These are phyloP conservation scores for Dysphania ambrosioides DNA, from an alignment of 148 eudicot genomes.

Conservation along the genomic window DNA sequence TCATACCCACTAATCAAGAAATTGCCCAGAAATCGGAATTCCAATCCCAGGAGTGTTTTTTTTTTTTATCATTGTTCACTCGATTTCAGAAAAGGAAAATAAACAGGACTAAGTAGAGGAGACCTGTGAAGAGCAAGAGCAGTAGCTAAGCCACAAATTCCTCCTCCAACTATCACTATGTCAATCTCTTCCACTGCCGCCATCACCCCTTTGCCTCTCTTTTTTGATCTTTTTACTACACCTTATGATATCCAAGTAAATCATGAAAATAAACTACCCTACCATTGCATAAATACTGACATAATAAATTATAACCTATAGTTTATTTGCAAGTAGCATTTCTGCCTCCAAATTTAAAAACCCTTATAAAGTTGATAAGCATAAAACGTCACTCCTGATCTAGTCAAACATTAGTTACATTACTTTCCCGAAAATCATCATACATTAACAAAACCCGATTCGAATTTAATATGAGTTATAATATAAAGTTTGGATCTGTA, in stretches of 20 bases:
- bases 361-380: neutral
- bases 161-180: slow-evolving; percentile 45
- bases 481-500: neutral
- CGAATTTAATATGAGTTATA: neutral
- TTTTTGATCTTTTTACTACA: neutral
- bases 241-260: too few species aligned
- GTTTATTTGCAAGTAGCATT: too few species aligned
- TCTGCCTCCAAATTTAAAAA: neutral
- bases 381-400: neutral
- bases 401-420: too few species aligned
- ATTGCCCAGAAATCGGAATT: too few species aligned
- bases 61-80: too few species aligned
- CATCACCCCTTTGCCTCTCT: slow-evolving; percentile 12
- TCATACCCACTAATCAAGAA: too few species aligned
- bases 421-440: neutral
- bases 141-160: slow-evolving; percentile 49
- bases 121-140: slow-evolving; percentile 50
- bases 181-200: slow-evolving; percentile 21
- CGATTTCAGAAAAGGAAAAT: too few species aligned
- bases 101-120: neutral
- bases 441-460: neutral
- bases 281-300: too few species aligned
- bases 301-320: too few species aligned
- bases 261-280: too few species aligned
- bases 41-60: too few species aligned